These are phyloP conservation scores for Aspergillus fructus DNA, from an alignment of 2,329 filamentous ascomycete species.

Conservation along the genomic window DNA sequence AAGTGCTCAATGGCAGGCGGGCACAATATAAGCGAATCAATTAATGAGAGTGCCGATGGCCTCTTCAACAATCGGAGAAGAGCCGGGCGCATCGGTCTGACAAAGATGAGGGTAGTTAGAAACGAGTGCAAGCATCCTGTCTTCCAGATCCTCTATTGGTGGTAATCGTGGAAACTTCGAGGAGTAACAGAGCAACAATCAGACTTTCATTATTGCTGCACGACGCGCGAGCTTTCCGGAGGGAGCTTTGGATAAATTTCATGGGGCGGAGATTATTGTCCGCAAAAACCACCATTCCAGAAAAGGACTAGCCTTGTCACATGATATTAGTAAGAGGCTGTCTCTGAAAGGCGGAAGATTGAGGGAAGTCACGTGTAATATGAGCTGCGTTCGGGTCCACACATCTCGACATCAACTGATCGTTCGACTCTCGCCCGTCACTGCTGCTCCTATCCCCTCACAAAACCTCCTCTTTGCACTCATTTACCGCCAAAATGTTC, in stretches of 20 bases:
- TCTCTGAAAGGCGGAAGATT: conserved; percentile 30
- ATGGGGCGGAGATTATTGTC: not conserved
- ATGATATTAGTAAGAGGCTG: conserved; percentile 23
- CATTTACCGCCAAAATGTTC: conserved; percentile 39
- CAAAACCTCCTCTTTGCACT: conserved; percentile 22
- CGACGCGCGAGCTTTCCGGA: conserved; percentile 8
- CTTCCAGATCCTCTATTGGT: conserved; percentile 2
- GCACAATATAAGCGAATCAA: conserved; percentile 32
- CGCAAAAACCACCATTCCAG: conserved; percentile 6
- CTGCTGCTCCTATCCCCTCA: conserved; percentile 26
- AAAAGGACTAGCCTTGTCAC: conserved; percentile 10
- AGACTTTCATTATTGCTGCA: conserved; percentile 4
- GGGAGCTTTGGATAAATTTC: conserved; percentile 2
- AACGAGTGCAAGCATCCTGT: conserved; percentile 30
- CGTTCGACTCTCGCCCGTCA: conserved; percentile 25
- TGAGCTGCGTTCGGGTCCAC: conserved; percentile 25
- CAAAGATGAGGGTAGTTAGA: conserved; percentile 16
- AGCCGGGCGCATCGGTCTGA: conserved; percentile 42
- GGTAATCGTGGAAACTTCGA: conserved; percentile 1
- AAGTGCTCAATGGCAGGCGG: conserved; percentile 36
- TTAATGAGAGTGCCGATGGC: conserved; percentile 40
- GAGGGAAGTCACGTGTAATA: conserved; percentile 32
- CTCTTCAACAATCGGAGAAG: conserved; percentile 44
- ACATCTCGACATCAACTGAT: conserved; percentile 30
- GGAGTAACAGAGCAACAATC: not conserved